A percentile compares a stretch with the other conserved stretches of the same genome.
These are phyloP conservation scores for Ceratobasidium sp. DNA, from an alignment of 1,284 basidiomycete species.

Conservation along the genomic window DNA sequence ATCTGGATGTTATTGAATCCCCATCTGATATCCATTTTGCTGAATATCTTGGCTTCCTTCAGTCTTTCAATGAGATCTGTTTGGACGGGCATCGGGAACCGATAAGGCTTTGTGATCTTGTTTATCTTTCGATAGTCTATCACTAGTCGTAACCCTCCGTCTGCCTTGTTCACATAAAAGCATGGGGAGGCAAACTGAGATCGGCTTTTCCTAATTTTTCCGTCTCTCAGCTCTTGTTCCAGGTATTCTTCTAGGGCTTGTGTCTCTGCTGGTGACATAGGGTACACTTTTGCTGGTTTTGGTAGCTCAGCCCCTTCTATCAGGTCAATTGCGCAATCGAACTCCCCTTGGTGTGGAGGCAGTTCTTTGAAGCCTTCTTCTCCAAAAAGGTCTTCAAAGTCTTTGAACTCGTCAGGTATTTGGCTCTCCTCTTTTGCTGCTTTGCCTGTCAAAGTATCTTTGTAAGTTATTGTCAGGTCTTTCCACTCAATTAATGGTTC, in stretches of 20 bases:
- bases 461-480: neutral
- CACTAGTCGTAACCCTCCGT: neutral
- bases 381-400: neutral
- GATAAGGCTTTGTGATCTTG: slow-evolving; percentile 10
- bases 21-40: slow-evolving; percentile 31
- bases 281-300: slow-evolving; percentile 11
- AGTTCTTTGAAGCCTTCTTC: slow-evolving; percentile 36
- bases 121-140: slow-evolving; percentile 21
- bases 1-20: slow-evolving; percentile 45
- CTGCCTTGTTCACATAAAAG: slow-evolving; percentile 26
- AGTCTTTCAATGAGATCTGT: slow-evolving; percentile 18
- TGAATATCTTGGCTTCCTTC: slow-evolving; percentile 38
- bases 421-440: too few species aligned
- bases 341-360: slow-evolving; percentile 6
- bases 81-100: slow-evolving; percentile 28
- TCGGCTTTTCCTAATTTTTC: slow-evolving; percentile 4
- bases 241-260: slow-evolving; percentile 15
- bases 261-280: slow-evolving; percentile 3
- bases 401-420: too few species aligned
- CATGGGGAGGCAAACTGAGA: slow-evolving; percentile 7
- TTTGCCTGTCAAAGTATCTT: too few species aligned
- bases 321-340: slow-evolving; percentile 24
- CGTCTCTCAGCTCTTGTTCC: slow-evolving; percentile 8
- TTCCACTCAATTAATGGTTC: slow-evolving; percentile 23
- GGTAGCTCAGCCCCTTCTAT: neutral